phyloP scores from a whole-genome alignment of 164 flowering plant genomes.

The Warburgia ugandensis region DNA sequence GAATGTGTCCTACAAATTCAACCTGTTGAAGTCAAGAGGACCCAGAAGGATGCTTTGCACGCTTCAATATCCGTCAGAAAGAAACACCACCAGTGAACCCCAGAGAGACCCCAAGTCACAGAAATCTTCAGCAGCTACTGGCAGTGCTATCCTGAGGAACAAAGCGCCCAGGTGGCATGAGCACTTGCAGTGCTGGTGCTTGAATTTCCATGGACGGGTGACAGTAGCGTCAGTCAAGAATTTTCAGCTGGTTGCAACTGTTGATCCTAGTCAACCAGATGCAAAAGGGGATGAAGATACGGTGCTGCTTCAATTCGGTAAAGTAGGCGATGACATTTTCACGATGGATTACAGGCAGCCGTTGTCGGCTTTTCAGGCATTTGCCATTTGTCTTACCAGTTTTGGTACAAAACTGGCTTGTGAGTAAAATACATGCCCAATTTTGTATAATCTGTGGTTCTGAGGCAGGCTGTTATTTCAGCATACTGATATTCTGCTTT shows the following conservation, averaged over 20 bases:
- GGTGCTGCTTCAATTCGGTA: conserved; percentile 92
- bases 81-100: conserved; percentile 13
- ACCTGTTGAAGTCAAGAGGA: conserved; percentile 76
- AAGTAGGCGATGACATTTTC: conserved; percentile 73
- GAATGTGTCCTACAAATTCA: conserved; percentile 75
- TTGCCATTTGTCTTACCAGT: conserved; percentile 92
- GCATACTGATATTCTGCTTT: no score
- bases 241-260: conserved; percentile 73
- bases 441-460: neutral
- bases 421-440: conserved; percentile 1
- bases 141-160: conserved; percentile 46
- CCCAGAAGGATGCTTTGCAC: conserved; percentile 91
- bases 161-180: conserved; percentile 96
- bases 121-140: conserved; percentile 20
- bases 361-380: conserved; percentile 88
- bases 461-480: no score
- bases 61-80: conserved; percentile 41
- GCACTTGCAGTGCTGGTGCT: conserved; percentile 92
- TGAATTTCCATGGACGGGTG: conserved; percentile 93
- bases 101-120: conserved; percentile 18
- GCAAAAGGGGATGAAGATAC: conserved; percentile 75
- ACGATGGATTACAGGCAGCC: conserved; percentile 95
- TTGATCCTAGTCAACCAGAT: conserved; percentile 68
- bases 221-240: conserved; percentile 98
- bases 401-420: conserved; percentile 38